Conservation (phyloP, 345 rosid species). For the Arabidopsis arenosa region DNA sequence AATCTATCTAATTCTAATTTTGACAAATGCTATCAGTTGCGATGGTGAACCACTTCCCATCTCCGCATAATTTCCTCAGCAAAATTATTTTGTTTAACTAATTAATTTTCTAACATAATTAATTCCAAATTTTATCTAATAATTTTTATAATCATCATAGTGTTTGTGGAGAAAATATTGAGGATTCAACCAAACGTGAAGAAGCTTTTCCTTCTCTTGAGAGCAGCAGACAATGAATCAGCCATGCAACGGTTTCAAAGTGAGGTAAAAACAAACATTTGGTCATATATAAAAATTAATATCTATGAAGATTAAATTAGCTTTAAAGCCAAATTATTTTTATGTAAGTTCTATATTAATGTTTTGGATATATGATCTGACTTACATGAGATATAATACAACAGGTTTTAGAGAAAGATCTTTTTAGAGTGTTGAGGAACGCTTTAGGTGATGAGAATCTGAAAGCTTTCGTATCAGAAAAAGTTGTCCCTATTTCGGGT, state of each 20-base stretch:
- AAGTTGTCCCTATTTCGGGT: constrained; percentile 55
- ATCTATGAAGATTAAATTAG: not conserved
- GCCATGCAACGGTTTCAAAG: constrained; percentile 66
- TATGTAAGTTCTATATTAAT: not conserved
- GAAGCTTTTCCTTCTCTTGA: constrained; percentile 75
- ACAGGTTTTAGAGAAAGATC: constrained; percentile 61
- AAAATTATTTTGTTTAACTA: not conserved
- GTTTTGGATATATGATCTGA: not conserved
- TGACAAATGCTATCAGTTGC: not conserved
- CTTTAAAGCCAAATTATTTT: not conserved
- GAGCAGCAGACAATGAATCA: constrained; percentile 72
- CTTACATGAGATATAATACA: not conserved
- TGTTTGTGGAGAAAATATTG: constrained; percentile 77
- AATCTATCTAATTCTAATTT: not conserved
- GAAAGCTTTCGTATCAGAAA: constrained; percentile 52
- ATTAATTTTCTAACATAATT: not conserved
- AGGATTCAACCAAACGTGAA: constrained; percentile 85
- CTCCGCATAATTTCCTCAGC: not conserved
- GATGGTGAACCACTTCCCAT: constrained; percentile 12
- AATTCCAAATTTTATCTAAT: not conserved
- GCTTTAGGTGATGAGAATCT: constrained; percentile 47
- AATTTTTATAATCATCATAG: constrained; percentile 39
- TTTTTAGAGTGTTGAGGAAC: constrained; percentile 59
- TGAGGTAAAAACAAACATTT: constrained; percentile 54
- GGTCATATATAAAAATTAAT: not conserved